These are phyloP conservation scores for Ulota crispa DNA, from an alignment of 225 moss, liverwort and hornwort species.

Conservation along the genomic window DNA sequence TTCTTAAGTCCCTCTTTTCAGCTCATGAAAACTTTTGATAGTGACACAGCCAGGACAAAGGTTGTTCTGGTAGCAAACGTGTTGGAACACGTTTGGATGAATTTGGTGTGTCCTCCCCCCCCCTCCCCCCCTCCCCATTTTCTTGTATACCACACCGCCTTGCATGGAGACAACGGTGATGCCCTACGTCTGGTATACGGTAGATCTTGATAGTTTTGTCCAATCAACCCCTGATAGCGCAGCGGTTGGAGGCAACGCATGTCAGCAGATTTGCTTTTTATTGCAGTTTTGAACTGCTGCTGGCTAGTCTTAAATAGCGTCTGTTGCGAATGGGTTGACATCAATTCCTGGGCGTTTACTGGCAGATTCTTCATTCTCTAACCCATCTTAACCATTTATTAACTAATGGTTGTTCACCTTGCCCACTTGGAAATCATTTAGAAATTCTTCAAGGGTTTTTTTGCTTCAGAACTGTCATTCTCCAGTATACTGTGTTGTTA, in stretches of 20 bases:
- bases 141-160: constrained; percentile 21
- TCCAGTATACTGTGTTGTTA: not conserved
- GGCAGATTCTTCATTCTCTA: constrained; percentile 20
- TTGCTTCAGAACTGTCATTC: not conserved
- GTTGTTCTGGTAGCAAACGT: constrained; percentile 22
- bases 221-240: constrained; percentile 22
- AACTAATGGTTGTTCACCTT: constrained; percentile 15
- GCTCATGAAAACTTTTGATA: constrained; percentile 8
- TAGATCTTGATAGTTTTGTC: constrained; percentile 22
- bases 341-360: constrained; percentile 12
- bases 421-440: constrained; percentile 9
- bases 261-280: constrained; percentile 9
- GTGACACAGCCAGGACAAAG: not conserved
- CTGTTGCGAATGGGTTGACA: constrained; percentile 25
- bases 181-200: constrained; percentile 26
- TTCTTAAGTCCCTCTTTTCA: not conserved
- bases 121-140: not conserved
- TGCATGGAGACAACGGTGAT: constrained; percentile 12
- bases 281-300: constrained; percentile 18
- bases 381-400: constrained; percentile 18
- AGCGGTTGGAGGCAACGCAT: constrained; percentile 23
- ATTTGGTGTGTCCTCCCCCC: constrained; percentile 2
- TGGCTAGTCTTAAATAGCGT: constrained; percentile 9
- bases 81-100: constrained; percentile 10
- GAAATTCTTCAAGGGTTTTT: not conserved